Base-by-base conservation (phyloP, 257 asterid species). In the Lycium barbarum region DNA sequence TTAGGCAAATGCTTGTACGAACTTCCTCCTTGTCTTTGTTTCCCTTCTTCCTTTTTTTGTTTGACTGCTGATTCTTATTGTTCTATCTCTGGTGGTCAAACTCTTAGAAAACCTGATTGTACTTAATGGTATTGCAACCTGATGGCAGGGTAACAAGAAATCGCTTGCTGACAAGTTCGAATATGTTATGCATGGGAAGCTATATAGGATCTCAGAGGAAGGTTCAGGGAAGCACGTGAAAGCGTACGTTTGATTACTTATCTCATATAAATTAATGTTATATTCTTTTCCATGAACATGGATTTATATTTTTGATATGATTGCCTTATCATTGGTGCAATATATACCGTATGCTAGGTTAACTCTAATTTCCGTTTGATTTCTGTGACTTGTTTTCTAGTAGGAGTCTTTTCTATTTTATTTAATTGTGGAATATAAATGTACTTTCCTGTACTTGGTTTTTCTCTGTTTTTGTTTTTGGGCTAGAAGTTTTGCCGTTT, bases 161-260 rank as follows among this genome's bases (percentile, higher is more conserved):
- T 92, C 98, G 45, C 94, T 94, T 63, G 99, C 98, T 45, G 99
- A 96, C 85, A 88, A 93, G 87, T 95, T 90, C 43, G 99, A 96
- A 85, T 96, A 96, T 79, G 98, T 96, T 76, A 96, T 96, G 98
- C 98, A 93, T 80, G 99, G 99, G 70, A 96, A 94, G 85, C 80
- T 96, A 70, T 94, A 96, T 91, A 93, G 92, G 86, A 91, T 96
- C 86, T 89, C 96, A 0, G 99, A 96, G 90, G 95, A 93, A 81
- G 86, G 91, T 40, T 85, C 86, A 54, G 89, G 90, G 59, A 86
- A 87, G 86, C 93, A 91, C 40, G 91, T 87, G 45, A 93, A 92
- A 93, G 98, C 97, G 99, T 94, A 93, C 1, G 98, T 88, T 80
- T 85, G 61, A 22, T 80, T 4, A 40, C 59, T n/a, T 62, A 8